Conservation (phyloP, 2,329 filamentous ascomycete genomes). For the Claviceps humidiphila region DNA sequence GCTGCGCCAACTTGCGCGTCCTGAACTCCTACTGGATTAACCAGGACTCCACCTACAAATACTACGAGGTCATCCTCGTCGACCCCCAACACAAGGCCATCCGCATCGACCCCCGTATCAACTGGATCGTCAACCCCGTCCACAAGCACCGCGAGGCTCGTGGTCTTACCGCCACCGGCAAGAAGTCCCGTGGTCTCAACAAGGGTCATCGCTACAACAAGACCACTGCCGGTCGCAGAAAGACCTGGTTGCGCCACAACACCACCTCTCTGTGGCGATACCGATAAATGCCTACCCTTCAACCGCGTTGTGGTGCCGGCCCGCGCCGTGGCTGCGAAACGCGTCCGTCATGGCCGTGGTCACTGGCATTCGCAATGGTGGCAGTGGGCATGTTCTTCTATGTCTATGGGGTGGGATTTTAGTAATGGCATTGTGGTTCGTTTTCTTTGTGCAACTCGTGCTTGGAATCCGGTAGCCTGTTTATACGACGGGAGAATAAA, state of each 20-base stretch:
- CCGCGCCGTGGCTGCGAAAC: background rate
- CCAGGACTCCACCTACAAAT: constrained; percentile 99
- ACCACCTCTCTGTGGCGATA: constrained; percentile 98
- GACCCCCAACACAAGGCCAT: constrained; percentile 99
- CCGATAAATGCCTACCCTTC: constrained; percentile 46
- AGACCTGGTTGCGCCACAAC: constrained; percentile 99
- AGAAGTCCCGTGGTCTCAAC: constrained; percentile 98
- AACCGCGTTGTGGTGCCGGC: background rate
- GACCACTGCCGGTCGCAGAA: constrained; percentile 90
- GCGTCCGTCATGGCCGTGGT: background rate
- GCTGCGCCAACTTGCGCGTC: constrained; percentile 97
- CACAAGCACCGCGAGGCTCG: constrained; percentile 99
- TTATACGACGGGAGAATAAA: background rate
- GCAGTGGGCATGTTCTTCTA: background rate
- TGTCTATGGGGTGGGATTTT: background rate
- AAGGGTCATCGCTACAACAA: constrained; percentile 99
- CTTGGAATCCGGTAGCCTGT: constrained; percentile 2
- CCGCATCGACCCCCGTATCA: constrained; percentile 97
- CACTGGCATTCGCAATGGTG: background rate
- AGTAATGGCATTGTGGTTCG: constrained; percentile 6
- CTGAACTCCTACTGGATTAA: constrained; percentile 99
- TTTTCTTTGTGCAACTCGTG: constrained; percentile 1
- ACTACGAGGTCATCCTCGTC: constrained; percentile 99
- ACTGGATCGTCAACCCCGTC: constrained; percentile 99
- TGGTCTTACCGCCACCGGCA: constrained; percentile 95